Evolutionary conservation across 2,329 filamentous ascomycete genomes (phyloP), one percentile per base, ranked within the genome.

Genomic region (Fulvia fulva): DNA sequence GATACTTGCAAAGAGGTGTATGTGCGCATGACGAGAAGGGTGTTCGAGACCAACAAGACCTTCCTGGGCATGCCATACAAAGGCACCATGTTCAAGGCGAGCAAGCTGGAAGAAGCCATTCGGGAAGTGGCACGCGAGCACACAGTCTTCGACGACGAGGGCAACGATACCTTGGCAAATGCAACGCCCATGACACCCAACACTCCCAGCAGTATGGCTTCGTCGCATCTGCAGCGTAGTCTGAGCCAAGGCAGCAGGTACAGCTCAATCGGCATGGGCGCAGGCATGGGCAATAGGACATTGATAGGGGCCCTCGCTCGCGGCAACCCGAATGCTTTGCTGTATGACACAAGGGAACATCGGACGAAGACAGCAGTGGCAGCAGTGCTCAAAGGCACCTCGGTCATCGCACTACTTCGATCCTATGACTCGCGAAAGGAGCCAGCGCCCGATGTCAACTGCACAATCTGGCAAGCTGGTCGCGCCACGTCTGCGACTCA

Each of bases 1-100:
- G 93, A 97, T 74, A 96, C 91, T 0, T 97, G 94, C 83, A 99
- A 97, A 77, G 90, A 97, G 70, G 87, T 97, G 21, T 99, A 97
- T 70, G 91, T 96, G 67, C 89, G 90, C 67, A 88, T 99, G 83
- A 99, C 94, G 30, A 87, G 89, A 68, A 88, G 88, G 73, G 94
- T 99, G 1, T 99, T 99, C 69, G 89, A 97, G 77, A 97, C 94
- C 5, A 94, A 99, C 78, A 99, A 99, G 80, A 97, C 93, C 4
- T 89, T 99, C 67, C 91, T 90, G 32, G 94, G 94, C 11, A 96
- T 99, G 59, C 94, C 94, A 0, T 97, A 95, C 72, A 87, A 91
- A 34, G 91, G 90, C 5, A 99, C 94, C 0, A 77, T 99, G 26
- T 99, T 97, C 83, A 99, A 99, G 76, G 94, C 94, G 11, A 96